phyloP scores from a whole-genome alignment of 2,329 filamentous ascomycete species.

The Colletotrichum truncatum region DNA sequence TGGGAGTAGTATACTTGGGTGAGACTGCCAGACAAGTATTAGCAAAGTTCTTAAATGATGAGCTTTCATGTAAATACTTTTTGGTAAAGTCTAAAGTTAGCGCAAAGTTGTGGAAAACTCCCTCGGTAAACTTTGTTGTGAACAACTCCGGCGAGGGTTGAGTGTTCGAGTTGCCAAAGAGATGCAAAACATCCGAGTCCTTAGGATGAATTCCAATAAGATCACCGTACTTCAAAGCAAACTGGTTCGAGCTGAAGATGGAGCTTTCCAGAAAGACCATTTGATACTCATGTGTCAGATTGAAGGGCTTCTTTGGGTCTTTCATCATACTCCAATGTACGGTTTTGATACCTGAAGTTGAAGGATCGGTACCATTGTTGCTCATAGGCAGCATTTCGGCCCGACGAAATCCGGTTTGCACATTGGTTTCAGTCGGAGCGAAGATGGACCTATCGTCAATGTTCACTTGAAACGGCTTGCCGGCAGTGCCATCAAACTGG shows the following conservation, averaged over 20 bases:
- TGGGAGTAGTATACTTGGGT: constrained; percentile 66
- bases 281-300: constrained; percentile 69
- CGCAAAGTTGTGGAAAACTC: constrained; percentile 70
- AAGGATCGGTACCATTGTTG: constrained; percentile 59
- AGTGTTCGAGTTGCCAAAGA: constrained; percentile 58
- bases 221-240: constrained; percentile 64
- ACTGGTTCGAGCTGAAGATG: constrained; percentile 58
- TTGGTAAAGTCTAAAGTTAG: constrained; percentile 64
- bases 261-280: constrained; percentile 58
- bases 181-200: constrained; percentile 51
- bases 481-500: constrained; percentile 52
- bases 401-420: constrained; percentile 68
- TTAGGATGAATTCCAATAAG: constrained; percentile 50
- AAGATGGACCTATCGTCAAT: constrained; percentile 69
- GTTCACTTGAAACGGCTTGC: constrained; percentile 60
- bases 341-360: constrained; percentile 65
- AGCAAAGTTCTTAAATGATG: not conserved
- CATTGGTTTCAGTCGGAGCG: constrained; percentile 52
- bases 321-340: constrained; percentile 68
- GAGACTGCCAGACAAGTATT: constrained; percentile 48
- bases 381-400: constrained; percentile 62
- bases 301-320: constrained; percentile 60
- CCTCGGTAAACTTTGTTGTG: constrained; percentile 56
- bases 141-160: constrained; percentile 55
- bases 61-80: constrained; percentile 49